A percentile compares a stretch with the other conserved stretches of the same genome.
Conservation (phyloP, 345 rosid species). For the Gossypium mustelinum region DNA sequence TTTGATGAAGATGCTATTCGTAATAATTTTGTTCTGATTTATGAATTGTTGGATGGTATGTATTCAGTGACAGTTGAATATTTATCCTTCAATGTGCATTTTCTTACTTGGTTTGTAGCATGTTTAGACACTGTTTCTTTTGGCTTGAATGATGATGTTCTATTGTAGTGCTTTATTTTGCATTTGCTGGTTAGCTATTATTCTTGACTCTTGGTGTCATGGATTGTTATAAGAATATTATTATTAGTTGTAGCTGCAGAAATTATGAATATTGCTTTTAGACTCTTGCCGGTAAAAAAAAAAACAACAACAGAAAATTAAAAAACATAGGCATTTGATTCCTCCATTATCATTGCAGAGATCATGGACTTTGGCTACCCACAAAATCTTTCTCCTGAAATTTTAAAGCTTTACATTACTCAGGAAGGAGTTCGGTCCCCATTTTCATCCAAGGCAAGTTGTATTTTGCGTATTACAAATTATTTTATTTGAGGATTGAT, state of each 20-base stretch:
- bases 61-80: not conserved
- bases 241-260: not conserved
- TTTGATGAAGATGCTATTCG: slow-evolving; percentile 8
- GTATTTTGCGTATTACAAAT: not conserved
- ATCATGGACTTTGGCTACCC: slow-evolving; percentile 99
- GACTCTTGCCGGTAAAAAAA: not conserved
- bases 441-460: slow-evolving; percentile 1
- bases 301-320: not conserved
- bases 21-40: slow-evolving; percentile 57
- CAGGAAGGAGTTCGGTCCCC: slow-evolving; percentile 8
- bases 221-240: not conserved
- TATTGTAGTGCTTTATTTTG: not conserved
- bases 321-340: not conserved
- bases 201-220: not conserved
- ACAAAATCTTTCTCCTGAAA: slow-evolving; percentile 96
- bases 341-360: slow-evolving; percentile 49
- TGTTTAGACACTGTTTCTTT: not conserved
- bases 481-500: not conserved
- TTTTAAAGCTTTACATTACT: slow-evolving; percentile 86
- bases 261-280: not conserved
- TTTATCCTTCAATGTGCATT: not conserved
- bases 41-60: slow-evolving; percentile 94
- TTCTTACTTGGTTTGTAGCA: not conserved
- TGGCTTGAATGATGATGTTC: not conserved
- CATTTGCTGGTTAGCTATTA: not conserved